Percentiles rank a stretch among this genome's conserved stretches.
phyloP scores from a whole-genome alignment of 2,329 filamentous ascomycete species.

The Ophiostoma triangulosporum region DNA sequence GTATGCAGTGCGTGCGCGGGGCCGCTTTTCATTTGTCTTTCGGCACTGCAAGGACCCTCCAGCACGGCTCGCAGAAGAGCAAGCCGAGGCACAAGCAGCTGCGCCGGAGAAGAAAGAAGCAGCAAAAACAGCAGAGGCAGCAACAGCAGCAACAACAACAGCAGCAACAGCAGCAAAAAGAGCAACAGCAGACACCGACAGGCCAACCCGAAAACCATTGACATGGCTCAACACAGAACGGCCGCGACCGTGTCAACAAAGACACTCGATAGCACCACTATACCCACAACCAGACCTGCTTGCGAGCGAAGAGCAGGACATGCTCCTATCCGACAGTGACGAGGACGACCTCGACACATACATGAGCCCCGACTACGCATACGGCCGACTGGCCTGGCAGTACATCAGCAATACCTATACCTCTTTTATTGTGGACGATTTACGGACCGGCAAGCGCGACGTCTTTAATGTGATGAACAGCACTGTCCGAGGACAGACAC shows the following conservation, averaged over 20 bases:
- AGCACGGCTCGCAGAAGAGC: neutral
- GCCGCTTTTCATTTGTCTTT: slow-evolving; percentile 8
- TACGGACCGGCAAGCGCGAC: slow-evolving; percentile 5
- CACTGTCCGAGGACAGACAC: slow-evolving; percentile 4
- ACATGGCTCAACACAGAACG: neutral
- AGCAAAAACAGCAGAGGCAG: neutral
- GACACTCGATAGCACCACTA: neutral
- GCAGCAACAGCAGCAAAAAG: neutral
- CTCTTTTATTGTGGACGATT: slow-evolving; percentile 11
- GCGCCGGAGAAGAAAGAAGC: too few species aligned
- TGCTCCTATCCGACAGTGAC: neutral
- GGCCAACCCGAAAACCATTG: neutral
- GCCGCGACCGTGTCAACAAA: neutral
- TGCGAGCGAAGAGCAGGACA: neutral
- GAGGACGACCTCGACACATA: neutral
- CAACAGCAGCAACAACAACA: neutral
- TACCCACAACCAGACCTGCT: neutral
- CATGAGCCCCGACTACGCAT: slow-evolving; percentile 6
- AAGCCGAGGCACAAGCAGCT: neutral
- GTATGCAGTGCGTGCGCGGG: slow-evolving; percentile 3
- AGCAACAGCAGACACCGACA: neutral
- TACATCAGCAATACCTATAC: neutral
- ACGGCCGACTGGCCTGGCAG: slow-evolving; percentile 13
- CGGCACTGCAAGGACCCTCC: slow-evolving; percentile 6
- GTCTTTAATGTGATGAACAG: slow-evolving; percentile 1